phyloP scores from a whole-genome alignment of 2,329 filamentous ascomycete species.

The Neoascochyta sp. region DNA sequence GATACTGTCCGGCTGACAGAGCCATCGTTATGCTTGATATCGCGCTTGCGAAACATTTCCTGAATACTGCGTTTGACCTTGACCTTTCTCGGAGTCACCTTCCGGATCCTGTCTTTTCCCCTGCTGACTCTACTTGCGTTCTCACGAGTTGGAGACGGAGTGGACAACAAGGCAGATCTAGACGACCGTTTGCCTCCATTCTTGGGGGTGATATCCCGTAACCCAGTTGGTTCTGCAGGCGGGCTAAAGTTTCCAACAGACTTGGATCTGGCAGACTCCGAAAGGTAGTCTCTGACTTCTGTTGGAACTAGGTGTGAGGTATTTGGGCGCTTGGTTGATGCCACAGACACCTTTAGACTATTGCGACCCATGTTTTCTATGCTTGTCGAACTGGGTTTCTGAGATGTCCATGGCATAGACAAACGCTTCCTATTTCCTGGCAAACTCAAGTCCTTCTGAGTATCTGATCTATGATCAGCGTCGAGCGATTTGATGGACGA shows the following conservation, averaged over 20 bases:
- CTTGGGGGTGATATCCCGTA: not conserved
- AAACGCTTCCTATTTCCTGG: not conserved
- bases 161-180: not conserved
- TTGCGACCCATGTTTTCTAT: not conserved
- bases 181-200: not conserved
- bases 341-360: not conserved
- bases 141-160: not conserved
- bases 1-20: conserved; percentile 3
- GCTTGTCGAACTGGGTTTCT: not conserved
- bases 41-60: conserved; percentile 19
- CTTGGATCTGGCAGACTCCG: not conserved
- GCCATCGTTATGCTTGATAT: conserved; percentile 4
- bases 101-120: not conserved
- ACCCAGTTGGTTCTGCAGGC: too few relatives aligned
- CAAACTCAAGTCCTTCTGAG: not conserved
- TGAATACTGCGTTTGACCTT: conserved; percentile 25
- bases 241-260: not conserved
- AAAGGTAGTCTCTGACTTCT: not conserved
- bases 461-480: too few relatives aligned
- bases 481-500: not conserved
- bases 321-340: conserved; percentile 1
- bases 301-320: not conserved
- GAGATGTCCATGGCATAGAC: conserved; percentile 1
- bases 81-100: conserved; percentile 5
- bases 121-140: too few relatives aligned